A percentile compares a stretch with the other conserved stretches of the same genome.
Evolutionary conservation across 805 yeast genomes (phyloP).

Genomic region (Schizosaccharomyces japonicus): DNA sequence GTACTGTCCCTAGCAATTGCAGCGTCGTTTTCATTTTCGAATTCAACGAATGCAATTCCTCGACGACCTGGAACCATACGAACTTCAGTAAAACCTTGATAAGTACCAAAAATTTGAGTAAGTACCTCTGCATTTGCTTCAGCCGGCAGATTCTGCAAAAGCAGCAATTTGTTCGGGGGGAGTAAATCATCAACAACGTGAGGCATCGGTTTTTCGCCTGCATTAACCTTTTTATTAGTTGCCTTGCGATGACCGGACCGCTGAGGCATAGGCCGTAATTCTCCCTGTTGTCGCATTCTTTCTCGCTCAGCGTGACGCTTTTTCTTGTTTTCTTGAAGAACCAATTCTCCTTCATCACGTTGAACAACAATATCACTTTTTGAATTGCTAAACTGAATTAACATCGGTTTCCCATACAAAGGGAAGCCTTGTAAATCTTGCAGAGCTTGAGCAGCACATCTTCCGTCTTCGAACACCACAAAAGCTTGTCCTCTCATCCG

Average conservation of each 20-base stretch:
- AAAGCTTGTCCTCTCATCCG: conserved; percentile 66
- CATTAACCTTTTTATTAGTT: neutral
- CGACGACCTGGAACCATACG: conserved; percentile 42
- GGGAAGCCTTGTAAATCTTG: conserved; percentile 14
- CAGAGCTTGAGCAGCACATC: conserved; percentile 25
- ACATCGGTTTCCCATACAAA: conserved; percentile 27
- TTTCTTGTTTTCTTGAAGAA: conserved; percentile 10
- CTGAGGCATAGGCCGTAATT: neutral
- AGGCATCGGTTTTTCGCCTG: neutral
- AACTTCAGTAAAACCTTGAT: conserved; percentile 39
- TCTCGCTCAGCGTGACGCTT: conserved; percentile 9
- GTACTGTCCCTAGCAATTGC: conserved; percentile 18
- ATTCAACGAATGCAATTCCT: conserved; percentile 59
- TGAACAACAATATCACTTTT: conserved; percentile 21
- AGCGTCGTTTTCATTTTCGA: conserved; percentile 31
- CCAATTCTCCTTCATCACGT: conserved; percentile 12
- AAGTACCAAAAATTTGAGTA: conserved; percentile 23
- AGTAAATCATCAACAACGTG: conserved; percentile 1
- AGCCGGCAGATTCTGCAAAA: conserved; percentile 40
- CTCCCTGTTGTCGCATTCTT: neutral
- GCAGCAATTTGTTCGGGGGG: conserved; percentile 16
- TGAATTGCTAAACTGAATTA: conserved; percentile 21
- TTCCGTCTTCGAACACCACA: conserved; percentile 26
- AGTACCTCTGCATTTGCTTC: conserved; percentile 22
- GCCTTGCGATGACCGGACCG: neutral